phyloP scores from a whole-genome alignment of 805 yeast genomes.

The Nakazawaea populi region DNA sequence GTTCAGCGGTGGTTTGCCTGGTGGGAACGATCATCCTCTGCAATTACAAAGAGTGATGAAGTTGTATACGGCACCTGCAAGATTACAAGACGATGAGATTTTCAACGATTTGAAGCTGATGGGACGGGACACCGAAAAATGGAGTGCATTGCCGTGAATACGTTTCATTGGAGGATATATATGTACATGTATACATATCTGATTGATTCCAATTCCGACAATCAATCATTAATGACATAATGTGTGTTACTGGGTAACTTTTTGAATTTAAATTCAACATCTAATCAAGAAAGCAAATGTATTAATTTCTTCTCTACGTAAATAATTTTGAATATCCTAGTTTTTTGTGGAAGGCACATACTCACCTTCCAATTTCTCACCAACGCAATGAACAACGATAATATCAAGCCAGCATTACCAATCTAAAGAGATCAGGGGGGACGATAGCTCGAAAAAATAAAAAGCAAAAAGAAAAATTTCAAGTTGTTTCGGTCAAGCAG shows the following conservation, averaged over 20 bases:
- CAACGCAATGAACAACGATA: too few species aligned
- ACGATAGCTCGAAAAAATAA: not conserved
- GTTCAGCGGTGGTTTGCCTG: not conserved
- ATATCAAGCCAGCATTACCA: too few species aligned
- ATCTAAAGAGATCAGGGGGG: not conserved
- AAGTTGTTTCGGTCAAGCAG: not conserved
- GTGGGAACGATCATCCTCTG: constrained; percentile 8
- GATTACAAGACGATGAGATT: constrained; percentile 7
- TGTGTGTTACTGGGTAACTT: too few species aligned
- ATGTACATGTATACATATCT: too few species aligned
- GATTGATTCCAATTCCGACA: too few species aligned
- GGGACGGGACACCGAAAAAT: constrained; percentile 4
- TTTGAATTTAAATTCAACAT: too few species aligned
- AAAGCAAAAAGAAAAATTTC: not conserved
- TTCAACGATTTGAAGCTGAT: constrained; percentile 6
- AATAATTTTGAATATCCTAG: too few species aligned
- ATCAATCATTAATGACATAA: too few species aligned
- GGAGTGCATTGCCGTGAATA: not conserved
- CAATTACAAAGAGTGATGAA: constrained; percentile 9
- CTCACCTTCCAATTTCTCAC: too few species aligned
- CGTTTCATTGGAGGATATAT: not conserved
- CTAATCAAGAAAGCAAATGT: too few species aligned
- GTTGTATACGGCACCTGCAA: constrained; percentile 1
- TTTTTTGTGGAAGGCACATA: too few species aligned
- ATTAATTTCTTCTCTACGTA: too few species aligned